phyloP scores from a whole-genome alignment of 352 stramenopile species.

The Globisporangium nagaii region DNA sequence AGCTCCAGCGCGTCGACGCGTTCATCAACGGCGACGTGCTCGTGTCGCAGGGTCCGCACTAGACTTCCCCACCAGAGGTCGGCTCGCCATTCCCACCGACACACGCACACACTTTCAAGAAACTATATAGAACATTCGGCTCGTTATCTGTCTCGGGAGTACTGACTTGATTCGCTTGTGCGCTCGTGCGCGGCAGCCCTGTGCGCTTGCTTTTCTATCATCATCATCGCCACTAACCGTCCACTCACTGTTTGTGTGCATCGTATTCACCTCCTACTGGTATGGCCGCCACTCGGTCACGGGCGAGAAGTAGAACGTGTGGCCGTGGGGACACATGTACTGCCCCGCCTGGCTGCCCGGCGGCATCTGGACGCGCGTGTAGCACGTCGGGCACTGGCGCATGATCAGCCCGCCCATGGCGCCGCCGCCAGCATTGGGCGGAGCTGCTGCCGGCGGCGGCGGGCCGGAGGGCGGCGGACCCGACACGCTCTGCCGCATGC shows the following conservation, averaged over 20 bases:
- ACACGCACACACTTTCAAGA: too few relatives aligned
- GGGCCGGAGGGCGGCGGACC: conserved; percentile 6
- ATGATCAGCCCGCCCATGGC: conserved; percentile 47
- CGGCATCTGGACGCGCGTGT: conserved; percentile 85
- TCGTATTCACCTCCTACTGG: neutral
- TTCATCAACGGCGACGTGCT: conserved; percentile 74
- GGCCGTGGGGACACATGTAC: conserved; percentile 86
- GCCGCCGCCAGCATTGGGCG: conserved; percentile 2
- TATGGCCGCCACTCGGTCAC: conserved; percentile 29
- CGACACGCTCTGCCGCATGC: conserved; percentile 29
- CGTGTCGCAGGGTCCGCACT: conserved; percentile 50
- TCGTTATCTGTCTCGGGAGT: too few relatives aligned
- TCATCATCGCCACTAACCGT: neutral
- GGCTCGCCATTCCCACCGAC: too few relatives aligned
- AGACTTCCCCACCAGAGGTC: too few relatives aligned
- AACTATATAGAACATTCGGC: too few relatives aligned
- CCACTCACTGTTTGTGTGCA: neutral
- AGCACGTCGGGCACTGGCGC: conserved; percentile 83
- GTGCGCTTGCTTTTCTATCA: too few relatives aligned
- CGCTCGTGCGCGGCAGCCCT: too few relatives aligned
- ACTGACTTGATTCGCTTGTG: too few relatives aligned
- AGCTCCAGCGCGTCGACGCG: conserved; percentile 61
- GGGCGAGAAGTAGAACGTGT: conserved; percentile 84
- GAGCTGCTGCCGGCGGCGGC: conserved; percentile 4
- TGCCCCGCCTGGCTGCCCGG: conserved; percentile 76